phyloP scores from a whole-genome alignment of 1,139 yeast genomes.

The Sugiyamaella sp. region DNA sequence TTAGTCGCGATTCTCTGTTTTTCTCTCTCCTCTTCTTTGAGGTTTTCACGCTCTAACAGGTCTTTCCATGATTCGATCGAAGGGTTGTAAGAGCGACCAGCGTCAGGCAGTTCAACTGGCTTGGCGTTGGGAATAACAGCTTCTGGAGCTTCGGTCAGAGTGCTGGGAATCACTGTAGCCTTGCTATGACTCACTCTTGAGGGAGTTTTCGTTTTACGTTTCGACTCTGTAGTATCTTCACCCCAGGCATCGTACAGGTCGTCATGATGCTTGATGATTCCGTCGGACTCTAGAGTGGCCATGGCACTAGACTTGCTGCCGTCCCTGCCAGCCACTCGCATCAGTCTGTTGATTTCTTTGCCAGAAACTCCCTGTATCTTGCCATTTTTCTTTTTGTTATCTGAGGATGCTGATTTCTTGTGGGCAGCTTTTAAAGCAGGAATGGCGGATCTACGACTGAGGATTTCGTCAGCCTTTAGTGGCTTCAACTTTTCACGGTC shows the following conservation, averaged over 20 bases:
- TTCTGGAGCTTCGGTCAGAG: slow-evolving; percentile 60
- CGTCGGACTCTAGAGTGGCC: slow-evolving; percentile 62
- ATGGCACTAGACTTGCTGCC: slow-evolving; percentile 52
- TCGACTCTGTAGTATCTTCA: slow-evolving; percentile 31
- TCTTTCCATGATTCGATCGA: slow-evolving; percentile 80
- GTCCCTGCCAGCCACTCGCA: slow-evolving; percentile 78
- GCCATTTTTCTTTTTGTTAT: slow-evolving; percentile 43
- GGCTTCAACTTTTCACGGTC: slow-evolving; percentile 48
- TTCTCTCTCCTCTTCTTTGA: slow-evolving; percentile 67
- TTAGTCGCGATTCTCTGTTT: slow-evolving; percentile 57
- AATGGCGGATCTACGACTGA: slow-evolving; percentile 76
- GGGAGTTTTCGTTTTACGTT: background rate
- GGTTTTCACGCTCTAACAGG: slow-evolving; percentile 67
- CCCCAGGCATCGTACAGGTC: slow-evolving; percentile 71
- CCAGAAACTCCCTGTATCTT: slow-evolving; percentile 66
- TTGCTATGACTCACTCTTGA: slow-evolving; percentile 16
- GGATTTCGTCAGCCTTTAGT: slow-evolving; percentile 70
- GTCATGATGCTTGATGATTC: slow-evolving; percentile 48
- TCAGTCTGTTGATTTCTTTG: slow-evolving; percentile 66
- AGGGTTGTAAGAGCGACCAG: slow-evolving; percentile 94
- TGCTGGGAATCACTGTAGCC: slow-evolving; percentile 39
- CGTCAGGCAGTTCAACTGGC: slow-evolving; percentile 62
- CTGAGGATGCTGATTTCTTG: slow-evolving; percentile 44
- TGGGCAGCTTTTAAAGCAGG: slow-evolving; percentile 58
- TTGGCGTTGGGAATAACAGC: slow-evolving; percentile 44